Conservation (phyloP, 768 basidiomycete species). For the Amanita pseudoporphyria region DNA sequence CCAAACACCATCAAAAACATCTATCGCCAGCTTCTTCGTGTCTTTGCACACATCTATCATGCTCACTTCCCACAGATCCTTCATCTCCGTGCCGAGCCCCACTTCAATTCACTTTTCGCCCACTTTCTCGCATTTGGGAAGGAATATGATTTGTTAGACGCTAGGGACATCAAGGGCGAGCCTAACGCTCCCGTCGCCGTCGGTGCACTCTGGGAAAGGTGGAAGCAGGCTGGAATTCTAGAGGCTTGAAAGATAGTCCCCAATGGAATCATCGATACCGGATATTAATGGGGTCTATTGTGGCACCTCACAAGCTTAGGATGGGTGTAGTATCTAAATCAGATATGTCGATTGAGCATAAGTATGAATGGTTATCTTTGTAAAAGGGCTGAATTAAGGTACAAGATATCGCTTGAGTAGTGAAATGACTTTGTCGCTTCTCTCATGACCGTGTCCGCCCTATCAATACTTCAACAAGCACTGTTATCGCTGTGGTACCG, state of each 20-base stretch:
- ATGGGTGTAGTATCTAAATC: no score
- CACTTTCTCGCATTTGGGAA: conserved; percentile 95
- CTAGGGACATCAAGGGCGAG: conserved; percentile 78
- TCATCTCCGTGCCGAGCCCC: conserved; percentile 87
- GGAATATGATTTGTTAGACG: conserved; percentile 86
- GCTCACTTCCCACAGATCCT: conserved; percentile 88
- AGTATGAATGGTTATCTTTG: no score
- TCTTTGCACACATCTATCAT: conserved; percentile 96
- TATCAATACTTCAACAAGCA: no score
- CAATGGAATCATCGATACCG: background rate
- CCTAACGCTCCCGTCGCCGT: conserved; percentile 54
- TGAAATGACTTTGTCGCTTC: no score
- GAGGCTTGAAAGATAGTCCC: conserved; percentile 25
- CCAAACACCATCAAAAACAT: conserved; percentile 88
- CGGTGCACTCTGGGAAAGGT: conserved; percentile 78
- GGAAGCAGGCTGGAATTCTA: conserved; percentile 77
- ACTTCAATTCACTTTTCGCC: conserved; percentile 96
- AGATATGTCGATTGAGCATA: no score
- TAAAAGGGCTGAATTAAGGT: no score
- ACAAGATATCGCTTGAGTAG: no score
- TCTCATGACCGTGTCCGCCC: no score
- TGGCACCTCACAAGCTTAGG: no score
- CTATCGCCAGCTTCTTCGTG: conserved; percentile 92
- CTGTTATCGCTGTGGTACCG: no score
- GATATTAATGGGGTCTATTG: no score